Evolutionary conservation across 305 asterid species (phyloP).

Genomic region (Solanum hybrid): DNA sequence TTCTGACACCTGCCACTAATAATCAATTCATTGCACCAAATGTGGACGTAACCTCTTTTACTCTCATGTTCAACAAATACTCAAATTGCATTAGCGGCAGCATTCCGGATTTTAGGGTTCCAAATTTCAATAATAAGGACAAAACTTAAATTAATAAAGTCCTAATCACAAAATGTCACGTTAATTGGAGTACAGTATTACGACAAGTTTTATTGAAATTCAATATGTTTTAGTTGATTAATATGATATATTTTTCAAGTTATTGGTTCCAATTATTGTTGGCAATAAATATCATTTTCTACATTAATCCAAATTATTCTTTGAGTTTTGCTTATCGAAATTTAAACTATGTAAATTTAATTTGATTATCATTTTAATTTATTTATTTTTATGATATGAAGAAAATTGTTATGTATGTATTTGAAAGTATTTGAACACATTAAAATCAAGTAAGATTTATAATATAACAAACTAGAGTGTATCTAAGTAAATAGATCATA

Average conservation of each 20-base stretch:
- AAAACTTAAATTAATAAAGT: background rate
- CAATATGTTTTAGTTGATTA: background rate
- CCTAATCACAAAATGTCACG: background rate
- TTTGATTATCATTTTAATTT: background rate
- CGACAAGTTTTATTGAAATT: background rate
- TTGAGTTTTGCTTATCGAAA: background rate
- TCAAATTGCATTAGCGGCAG: background rate
- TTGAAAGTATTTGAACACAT: fast-evolving
- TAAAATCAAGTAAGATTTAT: too few species aligned
- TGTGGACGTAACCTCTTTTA: background rate
- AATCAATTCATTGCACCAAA: background rate
- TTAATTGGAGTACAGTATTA: background rate
- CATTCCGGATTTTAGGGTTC: background rate
- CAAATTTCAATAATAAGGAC: background rate
- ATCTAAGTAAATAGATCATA: too few species aligned
- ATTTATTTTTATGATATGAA: background rate
- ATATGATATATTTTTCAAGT: background rate
- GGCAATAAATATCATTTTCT: background rate
- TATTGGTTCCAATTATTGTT: background rate
- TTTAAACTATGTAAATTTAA: background rate
- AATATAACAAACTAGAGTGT: too few species aligned
- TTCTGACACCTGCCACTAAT: background rate
- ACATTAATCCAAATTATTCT: background rate
- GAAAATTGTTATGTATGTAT: background rate
- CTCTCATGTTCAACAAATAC: background rate